These are phyloP conservation scores for Tausonia pullulans DNA, from an alignment of 1,284 basidiomycete genomes.

Conservation along the genomic window DNA sequence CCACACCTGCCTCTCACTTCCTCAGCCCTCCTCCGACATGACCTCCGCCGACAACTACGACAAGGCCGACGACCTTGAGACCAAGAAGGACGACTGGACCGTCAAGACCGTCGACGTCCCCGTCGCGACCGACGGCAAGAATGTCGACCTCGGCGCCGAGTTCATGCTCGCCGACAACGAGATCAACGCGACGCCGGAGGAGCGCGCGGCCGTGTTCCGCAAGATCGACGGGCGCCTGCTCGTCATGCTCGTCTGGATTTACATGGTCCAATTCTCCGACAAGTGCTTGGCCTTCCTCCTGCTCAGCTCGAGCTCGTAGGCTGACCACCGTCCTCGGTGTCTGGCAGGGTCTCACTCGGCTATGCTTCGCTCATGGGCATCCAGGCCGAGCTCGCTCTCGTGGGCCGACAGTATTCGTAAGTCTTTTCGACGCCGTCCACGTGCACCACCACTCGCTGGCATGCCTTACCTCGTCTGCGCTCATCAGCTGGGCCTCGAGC, in stretches of 20 bases:
- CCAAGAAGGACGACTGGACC: neutral
- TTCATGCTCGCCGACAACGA: constrained; percentile 3
- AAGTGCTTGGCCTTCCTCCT: neutral
- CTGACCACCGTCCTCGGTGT: neutral
- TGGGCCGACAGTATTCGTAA: constrained; percentile 11
- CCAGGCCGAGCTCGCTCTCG: constrained; percentile 4
- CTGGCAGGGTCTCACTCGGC: constrained; percentile 9
- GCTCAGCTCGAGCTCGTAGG: too few relatives aligned
- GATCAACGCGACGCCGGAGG: neutral
- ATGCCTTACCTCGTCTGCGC: too few relatives aligned
- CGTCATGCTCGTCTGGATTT: neutral
- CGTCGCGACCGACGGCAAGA: neutral
- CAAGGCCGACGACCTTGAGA: neutral
- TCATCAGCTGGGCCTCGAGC: neutral
- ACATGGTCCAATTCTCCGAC: constrained; percentile 5
- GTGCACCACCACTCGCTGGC: too few relatives aligned
- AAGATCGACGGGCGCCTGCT: constrained; percentile 6
- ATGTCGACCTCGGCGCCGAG: neutral
- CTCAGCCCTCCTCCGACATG: neutral
- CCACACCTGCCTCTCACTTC: neutral
- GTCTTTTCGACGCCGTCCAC: too few relatives aligned
- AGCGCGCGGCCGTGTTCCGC: neutral
- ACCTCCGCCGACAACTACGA: neutral
- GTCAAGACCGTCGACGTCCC: neutral
- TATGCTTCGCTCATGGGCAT: constrained; percentile 21